Evolutionary conservation across 2,329 filamentous ascomycete species (phyloP), one percentile per base, ranked within the genome.

Genomic region (Tolypocladium tropicale): DNA sequence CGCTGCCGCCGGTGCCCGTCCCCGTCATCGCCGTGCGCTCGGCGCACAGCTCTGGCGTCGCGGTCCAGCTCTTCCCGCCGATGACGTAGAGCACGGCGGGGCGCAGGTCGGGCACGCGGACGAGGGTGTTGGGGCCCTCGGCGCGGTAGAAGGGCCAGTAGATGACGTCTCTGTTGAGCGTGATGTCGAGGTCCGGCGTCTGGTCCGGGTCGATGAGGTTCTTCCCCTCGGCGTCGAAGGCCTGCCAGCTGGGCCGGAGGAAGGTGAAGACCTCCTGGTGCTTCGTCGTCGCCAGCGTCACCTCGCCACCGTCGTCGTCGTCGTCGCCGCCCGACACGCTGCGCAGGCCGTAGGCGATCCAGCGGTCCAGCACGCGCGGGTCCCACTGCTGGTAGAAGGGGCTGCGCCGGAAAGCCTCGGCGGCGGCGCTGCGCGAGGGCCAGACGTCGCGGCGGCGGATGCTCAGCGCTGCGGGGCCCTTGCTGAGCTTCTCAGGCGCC

Each of bases 341-440:
- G n/a, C 88, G 81, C n/a, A 96, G 74, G 14, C 91, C 92, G 65
- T 89, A 78, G 57, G 81, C 62, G 49, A 91, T 72, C 66, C 68
- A 74, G 3, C 60, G 62, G 12, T 91, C 83, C 0, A 96, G 76
- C 0, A 92, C 91, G 50, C 91, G 80, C 1, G 81, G 76, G 64
- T 97, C 90, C 93, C 93, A 97, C 12, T 79, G 64, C 60, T 84
- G 77, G 72, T 95, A 96, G 74, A 95, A 95, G 0, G 61, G 60
- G 56, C 64, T 88, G 55, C 80, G 80, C 53, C 74, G 72, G 72
- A 96, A 91, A 12, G 82, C 73, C 14, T 78, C 79, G 54, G 78
- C 79, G 23, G 93, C 93, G 2, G 77, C 86, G 52, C 77, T 73
- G 11, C 87, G 82, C 0, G 87, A 90, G 0, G 90, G 87, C 94